Evolutionary conservation across 1,139 yeast species (phyloP).

Genomic region (Blastobotrys persicus): DNA sequence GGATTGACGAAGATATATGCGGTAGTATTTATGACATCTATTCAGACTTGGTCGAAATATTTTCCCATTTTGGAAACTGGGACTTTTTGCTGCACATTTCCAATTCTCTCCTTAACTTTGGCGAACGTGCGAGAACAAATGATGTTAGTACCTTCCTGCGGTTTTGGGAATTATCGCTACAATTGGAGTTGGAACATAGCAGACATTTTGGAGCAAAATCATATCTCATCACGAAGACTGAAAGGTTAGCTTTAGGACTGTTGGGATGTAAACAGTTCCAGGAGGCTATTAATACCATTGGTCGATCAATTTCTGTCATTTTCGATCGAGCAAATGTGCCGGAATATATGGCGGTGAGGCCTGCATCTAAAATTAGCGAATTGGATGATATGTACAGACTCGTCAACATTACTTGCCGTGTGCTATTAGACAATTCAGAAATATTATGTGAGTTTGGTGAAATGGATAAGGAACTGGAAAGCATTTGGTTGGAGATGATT

Average conservation of each 20-base stretch:
- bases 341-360: neutral
- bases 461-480: neutral
- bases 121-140: conserved; percentile 18
- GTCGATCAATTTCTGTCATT: conserved; percentile 12
- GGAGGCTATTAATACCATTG: conserved; percentile 15
- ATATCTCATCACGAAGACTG: conserved; percentile 17
- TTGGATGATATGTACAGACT: neutral
- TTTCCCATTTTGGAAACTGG: conserved; percentile 12
- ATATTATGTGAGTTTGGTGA: neutral
- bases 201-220: conserved; percentile 11
- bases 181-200: conserved; percentile 20
- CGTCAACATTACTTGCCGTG: conserved; percentile 8
- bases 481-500: neutral
- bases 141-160: conserved; percentile 12
- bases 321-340: conserved; percentile 9
- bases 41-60: conserved; percentile 7
- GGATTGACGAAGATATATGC: neutral
- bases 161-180: conserved; percentile 23
- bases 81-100: conserved; percentile 21
- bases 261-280: conserved; percentile 10
- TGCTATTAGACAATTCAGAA: conserved; percentile 6
- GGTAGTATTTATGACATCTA: neutral
- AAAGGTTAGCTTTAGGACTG: conserved; percentile 19
- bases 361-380: neutral
- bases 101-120: conserved; percentile 22